Base-by-base conservation (phyloP, 129 eudicot genomes). In the Flaveria bidentis region DNA sequence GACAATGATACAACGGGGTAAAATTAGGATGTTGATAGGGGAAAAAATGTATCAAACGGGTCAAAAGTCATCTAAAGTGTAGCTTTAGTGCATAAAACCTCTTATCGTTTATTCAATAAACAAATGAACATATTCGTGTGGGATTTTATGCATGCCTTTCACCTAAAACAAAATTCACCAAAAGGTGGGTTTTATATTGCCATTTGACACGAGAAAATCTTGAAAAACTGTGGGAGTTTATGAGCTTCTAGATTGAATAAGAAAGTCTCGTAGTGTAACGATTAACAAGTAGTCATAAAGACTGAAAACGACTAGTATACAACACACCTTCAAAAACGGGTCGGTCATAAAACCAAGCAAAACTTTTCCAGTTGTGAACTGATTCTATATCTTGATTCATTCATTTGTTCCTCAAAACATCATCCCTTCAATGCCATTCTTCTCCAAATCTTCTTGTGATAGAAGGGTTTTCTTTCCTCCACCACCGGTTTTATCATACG, bases 401-500 rank as follows among this genome's bases (percentile, higher is more conserved):
- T 25, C 20, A 1, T 25, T 67, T 45, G 17, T 42, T 67, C 61
- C 44, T 87, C 84, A 92, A 85, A 86, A 90, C 93, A 91, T 79
- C 26, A 82, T 90, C 56, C 76, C 81, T 15, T 79, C 79, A 28
- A 5, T 57, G 55, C 82, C 93, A 39, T 79, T 81, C 85, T 87
- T 83, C 83, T 95, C 89, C 75, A 95, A 62, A 73, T 95, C 99
- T 56, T 89, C 89, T 78, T 95, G 92, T 20, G 99, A 95, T 72
- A 91, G 71, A 58, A 91, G 96, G 64, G 99, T 95, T 78, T 78
- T 91, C 85, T 83, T 87, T 58, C 97, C 97, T 33, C 86, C 65
- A 9, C 93, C 89, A 30, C 99, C 97, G 5, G 85, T 91, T 84
- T 95, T 95, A 52, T 95, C 99, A 64, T 95, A 95, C 6, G 97